Base-by-base conservation (phyloP, 495 filamentous ascomycete genomes). In the Aspergillus egyptiacus region DNA sequence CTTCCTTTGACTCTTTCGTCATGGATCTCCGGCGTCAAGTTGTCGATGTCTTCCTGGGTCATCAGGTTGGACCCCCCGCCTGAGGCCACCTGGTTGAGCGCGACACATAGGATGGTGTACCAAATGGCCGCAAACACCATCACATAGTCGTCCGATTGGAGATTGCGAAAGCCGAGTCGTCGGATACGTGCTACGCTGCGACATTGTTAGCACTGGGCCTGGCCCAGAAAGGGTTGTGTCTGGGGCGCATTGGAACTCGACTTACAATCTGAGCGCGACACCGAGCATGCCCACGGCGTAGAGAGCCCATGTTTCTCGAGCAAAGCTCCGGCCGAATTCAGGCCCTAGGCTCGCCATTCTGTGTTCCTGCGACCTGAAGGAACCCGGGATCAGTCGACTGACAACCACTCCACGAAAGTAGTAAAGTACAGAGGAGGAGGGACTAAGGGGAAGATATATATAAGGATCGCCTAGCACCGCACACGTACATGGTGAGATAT, bases 31-130 rank as follows among this genome's bases (percentile, higher is more conserved):
- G 61, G 61, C 1, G 72, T 78, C 32, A 79, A 51, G 7, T 56
- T 54, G 3, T 38, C 39, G 0, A 58, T 62, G 37, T 77, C 66
- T 20, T 74, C 71, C 1, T 62, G 53, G 2, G 58, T 62, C 66
- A 77, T 72, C 39, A 81, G 50, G 59, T 81, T 80, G 14, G 74
- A 78, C 3, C 78, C 76, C 48, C 76, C 78, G 5, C 75, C 75
- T 1, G 64, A 62, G 8, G 67, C 71, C 18, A 80, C 72, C 46
- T 71, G 33, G 44, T 79, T 80, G 30, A 79, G 50, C 6, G 73
- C 66, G 8, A 78, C 71, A 46, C 71, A 68, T n/a, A 81, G 58
- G 15, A 73, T 57, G 0, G 76, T 81, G 53, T 78, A 81, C 68
- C 73, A 73, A n/a, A 77, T 17, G 13, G 67, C 56, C 0, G 63